phyloP scores from a whole-genome alignment of 345 rosid species.

The Hibiscus syriacus region DNA sequence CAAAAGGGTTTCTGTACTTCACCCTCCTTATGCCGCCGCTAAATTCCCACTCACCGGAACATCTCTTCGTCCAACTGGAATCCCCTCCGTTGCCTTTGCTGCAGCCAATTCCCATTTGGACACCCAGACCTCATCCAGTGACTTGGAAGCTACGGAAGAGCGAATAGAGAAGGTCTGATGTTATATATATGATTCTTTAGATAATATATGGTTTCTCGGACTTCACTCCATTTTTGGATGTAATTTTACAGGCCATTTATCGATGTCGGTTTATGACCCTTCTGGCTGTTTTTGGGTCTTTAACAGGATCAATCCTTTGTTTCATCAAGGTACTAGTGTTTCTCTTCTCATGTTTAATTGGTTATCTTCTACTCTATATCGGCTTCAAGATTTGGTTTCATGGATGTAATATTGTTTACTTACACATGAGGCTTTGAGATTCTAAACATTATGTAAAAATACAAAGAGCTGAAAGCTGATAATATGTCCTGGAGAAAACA shows the following conservation, averaged over 20 bases:
- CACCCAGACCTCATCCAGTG: slow-evolving; percentile 10
- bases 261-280: slow-evolving; percentile 65
- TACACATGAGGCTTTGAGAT: too few relatives aligned
- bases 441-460: not conserved
- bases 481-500: not conserved
- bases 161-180: slow-evolving; percentile 48
- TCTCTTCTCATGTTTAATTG: not conserved
- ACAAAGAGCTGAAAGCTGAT: not conserved
- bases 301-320: slow-evolving; percentile 66
- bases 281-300: slow-evolving; percentile 68
- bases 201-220: not conserved
- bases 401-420: not conserved
- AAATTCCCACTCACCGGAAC: slow-evolving; percentile 7
- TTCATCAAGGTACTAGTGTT: slow-evolving; percentile 54
- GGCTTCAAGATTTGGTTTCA: not conserved
- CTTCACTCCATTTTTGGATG: not conserved
- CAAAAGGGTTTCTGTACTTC: not conserved
- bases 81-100: slow-evolving; percentile 23
- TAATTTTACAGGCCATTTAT: slow-evolving; percentile 47
- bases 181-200: not conserved
- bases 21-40: not conserved
- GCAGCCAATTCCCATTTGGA: slow-evolving; percentile 5
- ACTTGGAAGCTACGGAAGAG: slow-evolving; percentile 40
- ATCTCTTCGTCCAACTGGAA: not conserved
- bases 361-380: not conserved